These are phyloP conservation scores for Apiotrichum mycotoxinovorans DNA, from an alignment of 1,284 basidiomycete species.

Conservation along the genomic window DNA sequence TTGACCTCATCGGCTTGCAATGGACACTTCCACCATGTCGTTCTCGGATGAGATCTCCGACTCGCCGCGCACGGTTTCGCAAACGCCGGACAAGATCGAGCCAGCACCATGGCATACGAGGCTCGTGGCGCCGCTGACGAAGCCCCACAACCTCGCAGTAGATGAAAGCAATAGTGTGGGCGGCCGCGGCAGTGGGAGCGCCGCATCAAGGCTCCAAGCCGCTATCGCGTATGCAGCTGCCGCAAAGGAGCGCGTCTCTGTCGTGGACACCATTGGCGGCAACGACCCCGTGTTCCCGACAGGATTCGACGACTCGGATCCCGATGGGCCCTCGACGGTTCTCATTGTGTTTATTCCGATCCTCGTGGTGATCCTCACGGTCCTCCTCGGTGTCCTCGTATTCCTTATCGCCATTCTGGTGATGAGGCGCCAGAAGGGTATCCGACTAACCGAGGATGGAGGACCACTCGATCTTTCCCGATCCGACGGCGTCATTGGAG, in stretches of 20 bases:
- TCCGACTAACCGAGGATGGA: constrained; percentile 77
- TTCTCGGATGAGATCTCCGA: constrained; percentile 23
- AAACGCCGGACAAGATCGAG: constrained; percentile 6
- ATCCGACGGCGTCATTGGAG: constrained; percentile 81
- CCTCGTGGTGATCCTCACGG: constrained; percentile 84
- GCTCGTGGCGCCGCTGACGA: constrained; percentile 28
- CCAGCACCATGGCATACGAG: constrained; percentile 33
- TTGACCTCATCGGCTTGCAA: neutral
- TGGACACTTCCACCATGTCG: constrained; percentile 37
- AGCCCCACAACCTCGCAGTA: neutral
- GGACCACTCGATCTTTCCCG: constrained; percentile 90
- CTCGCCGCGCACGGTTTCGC: constrained; percentile 11
- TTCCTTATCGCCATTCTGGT: constrained; percentile 84
- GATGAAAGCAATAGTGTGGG: neutral
- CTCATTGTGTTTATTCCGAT: constrained; percentile 61
- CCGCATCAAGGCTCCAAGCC: neutral
- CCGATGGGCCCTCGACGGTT: constrained; percentile 33
- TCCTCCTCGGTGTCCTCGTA: constrained; percentile 84
- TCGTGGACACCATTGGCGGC: neutral
- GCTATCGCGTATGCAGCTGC: neutral
- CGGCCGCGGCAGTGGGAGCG: too few species aligned
- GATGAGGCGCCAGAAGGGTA: constrained; percentile 72
- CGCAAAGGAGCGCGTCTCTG: neutral
- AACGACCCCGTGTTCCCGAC: neutral
- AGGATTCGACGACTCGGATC: neutral